Percentiles rank a stretch among this genome's conserved stretches.
These are phyloP conservation scores for Penicillium sumatraense DNA, from an alignment of 2,329 filamentous ascomycete genomes.

Conservation along the genomic window DNA sequence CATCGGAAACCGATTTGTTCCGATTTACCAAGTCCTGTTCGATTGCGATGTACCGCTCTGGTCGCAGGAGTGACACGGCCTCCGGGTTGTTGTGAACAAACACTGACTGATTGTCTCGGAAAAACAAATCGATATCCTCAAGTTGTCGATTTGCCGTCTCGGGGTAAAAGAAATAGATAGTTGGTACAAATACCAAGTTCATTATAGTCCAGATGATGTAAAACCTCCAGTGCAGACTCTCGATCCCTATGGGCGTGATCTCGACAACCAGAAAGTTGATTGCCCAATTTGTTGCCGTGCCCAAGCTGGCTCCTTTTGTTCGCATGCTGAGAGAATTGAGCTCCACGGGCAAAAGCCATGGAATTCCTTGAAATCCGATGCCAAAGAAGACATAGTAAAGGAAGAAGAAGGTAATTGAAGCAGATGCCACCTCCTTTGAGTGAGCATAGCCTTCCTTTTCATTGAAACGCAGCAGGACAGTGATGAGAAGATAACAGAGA, in stretches of 20 bases:
- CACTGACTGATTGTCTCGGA: no score
- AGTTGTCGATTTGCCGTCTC: constrained; percentile 28
- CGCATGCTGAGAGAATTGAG: no score
- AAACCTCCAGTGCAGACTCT: constrained; percentile 19
- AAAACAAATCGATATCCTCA: constrained; percentile 31
- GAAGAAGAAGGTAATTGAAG: constrained; percentile 47
- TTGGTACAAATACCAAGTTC: constrained; percentile 35
- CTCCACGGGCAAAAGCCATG: constrained; percentile 22
- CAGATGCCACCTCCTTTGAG: constrained; percentile 14
- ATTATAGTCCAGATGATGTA: constrained; percentile 29
- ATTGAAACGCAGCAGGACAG: constrained; percentile 50
- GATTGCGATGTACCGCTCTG: no score
- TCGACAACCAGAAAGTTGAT: constrained; percentile 26
- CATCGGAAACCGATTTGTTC: no score
- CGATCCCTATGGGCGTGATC: constrained; percentile 25
- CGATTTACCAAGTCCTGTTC: no score
- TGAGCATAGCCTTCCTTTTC: constrained; percentile 6
- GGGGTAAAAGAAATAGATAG: constrained; percentile 47
- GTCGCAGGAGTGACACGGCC: no score
- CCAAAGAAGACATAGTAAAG: constrained; percentile 20
- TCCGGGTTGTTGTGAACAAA: no score
- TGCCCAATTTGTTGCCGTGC: constrained; percentile 27
- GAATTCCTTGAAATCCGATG: constrained; percentile 22
- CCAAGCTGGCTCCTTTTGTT: no score
- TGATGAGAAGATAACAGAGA: constrained; percentile 58